These are phyloP conservation scores for Emiliania huxleyi DNA, from an alignment of 78 protist genomes.

Conservation along the genomic window DNA sequence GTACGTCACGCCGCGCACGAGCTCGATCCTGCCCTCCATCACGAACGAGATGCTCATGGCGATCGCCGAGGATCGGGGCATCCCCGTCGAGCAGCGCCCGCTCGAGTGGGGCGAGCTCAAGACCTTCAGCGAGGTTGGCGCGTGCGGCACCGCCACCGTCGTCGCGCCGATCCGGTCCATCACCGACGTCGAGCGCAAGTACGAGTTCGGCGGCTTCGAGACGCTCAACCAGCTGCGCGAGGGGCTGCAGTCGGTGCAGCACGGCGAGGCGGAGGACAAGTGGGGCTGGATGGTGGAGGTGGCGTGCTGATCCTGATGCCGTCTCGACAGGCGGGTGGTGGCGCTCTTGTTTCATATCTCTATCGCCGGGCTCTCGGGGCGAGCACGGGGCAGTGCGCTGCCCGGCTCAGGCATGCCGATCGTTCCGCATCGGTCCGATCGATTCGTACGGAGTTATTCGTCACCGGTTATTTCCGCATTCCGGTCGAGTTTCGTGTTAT, in stretches of 20 bases:
- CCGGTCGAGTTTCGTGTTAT: too few relatives aligned
- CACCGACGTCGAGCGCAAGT: background rate
- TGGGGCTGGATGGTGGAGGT: background rate
- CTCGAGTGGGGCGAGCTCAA: background rate
- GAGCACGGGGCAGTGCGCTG: too few relatives aligned
- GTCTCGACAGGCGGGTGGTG: background rate
- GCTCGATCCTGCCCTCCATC: background rate
- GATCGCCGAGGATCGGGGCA: background rate
- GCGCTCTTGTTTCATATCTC: too few relatives aligned
- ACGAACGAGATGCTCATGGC: slow-evolving; percentile 7
- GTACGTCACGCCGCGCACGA: background rate
- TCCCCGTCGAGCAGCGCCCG: slow-evolving; percentile 4
- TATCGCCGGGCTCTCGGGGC: too few relatives aligned
- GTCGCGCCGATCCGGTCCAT: background rate
- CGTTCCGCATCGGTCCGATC: too few relatives aligned
- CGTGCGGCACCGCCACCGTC: slow-evolving; percentile 34
- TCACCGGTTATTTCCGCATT: too few relatives aligned
- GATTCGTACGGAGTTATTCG: too few relatives aligned
- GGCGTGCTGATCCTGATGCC: background rate
- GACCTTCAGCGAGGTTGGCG: background rate
- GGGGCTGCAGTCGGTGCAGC: background rate
- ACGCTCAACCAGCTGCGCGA: background rate
- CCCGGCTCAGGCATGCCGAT: too few relatives aligned
- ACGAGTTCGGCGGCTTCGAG: background rate
- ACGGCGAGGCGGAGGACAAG: background rate